phyloP scores from a whole-genome alignment of 306 rosid genomes.

The Prunus salicina region DNA sequence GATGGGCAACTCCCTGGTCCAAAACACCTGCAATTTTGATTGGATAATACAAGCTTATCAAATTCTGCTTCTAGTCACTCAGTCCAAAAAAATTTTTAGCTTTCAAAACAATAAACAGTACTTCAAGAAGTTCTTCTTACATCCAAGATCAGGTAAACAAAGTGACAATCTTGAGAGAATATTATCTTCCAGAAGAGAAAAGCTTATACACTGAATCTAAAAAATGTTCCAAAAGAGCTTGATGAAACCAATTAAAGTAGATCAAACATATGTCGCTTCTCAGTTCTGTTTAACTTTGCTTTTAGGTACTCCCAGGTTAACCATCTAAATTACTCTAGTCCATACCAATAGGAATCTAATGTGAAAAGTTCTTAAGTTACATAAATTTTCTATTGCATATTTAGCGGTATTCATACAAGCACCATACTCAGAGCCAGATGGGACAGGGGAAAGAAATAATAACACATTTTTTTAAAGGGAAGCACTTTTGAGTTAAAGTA shows the following conservation, averaged over 20 bases:
- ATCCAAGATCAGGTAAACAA: neutral
- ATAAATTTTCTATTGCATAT: neutral
- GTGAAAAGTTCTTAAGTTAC: neutral
- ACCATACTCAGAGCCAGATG: neutral
- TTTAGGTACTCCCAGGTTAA: neutral
- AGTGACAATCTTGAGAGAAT: neutral
- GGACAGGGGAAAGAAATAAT: neutral
- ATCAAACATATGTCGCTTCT: neutral
- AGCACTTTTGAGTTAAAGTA: conserved; percentile 8
- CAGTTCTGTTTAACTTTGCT: neutral
- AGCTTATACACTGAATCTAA: neutral
- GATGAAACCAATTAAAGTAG: neutral
- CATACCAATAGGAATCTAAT: neutral
- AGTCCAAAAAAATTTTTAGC: neutral
- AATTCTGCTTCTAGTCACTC: neutral
- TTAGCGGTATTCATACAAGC: neutral
- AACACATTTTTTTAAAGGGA: neutral
- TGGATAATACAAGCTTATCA: neutral
- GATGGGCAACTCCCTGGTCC: conserved; percentile 70
- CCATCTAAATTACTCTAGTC: neutral
- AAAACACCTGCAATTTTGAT: conserved; percentile 55
- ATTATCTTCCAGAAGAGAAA: neutral
- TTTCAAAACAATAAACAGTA: neutral
- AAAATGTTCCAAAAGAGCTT: neutral
- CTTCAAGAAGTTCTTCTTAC: neutral